Percentiles rank a stretch among this genome's conserved stretches.
phyloP scores from a whole-genome alignment of 176 grass and related monocot genomes.

The Typha latifolia region DNA sequence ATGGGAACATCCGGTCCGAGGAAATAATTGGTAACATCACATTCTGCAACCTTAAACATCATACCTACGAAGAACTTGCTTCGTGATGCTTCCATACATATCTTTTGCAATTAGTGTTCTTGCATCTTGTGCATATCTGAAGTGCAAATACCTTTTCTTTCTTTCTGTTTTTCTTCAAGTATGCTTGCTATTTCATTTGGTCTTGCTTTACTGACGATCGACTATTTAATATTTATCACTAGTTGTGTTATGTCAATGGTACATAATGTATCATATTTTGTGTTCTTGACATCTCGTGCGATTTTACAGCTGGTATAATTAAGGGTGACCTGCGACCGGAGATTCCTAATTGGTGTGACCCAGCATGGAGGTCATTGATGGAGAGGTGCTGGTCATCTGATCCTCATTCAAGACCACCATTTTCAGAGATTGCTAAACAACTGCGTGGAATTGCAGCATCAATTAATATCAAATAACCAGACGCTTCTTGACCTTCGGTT shows the following conservation, averaged over 20 bases:
- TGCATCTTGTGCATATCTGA: not conserved
- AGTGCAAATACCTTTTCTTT: not conserved
- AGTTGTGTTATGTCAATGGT: not conserved
- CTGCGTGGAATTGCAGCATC: constrained; percentile 11
- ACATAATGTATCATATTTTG: not conserved
- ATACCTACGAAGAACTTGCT: not conserved
- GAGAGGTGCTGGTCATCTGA: constrained; percentile 22
- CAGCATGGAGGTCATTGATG: constrained; percentile 19
- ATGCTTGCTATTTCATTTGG: too few relatives aligned
- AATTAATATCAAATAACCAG: constrained; percentile 15
- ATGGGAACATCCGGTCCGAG: constrained; percentile 13
- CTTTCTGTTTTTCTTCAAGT: not conserved
- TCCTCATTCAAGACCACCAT: constrained; percentile 16
- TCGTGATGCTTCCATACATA: not conserved
- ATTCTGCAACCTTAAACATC: not conserved
- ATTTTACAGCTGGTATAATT: constrained; percentile 8
- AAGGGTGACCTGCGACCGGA: constrained; percentile 10
- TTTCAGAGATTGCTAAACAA: constrained; percentile 16
- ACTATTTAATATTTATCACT: not conserved
- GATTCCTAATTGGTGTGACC: constrained; percentile 18
- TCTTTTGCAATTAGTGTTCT: not conserved
- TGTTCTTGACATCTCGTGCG: not conserved
- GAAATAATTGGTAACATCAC: constrained; percentile 14
- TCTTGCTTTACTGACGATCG: too few relatives aligned
- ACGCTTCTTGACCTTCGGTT: not conserved